Conservation (phyloP, 495 filamentous ascomycete genomes). For the Durotheca rogersii region DNA sequence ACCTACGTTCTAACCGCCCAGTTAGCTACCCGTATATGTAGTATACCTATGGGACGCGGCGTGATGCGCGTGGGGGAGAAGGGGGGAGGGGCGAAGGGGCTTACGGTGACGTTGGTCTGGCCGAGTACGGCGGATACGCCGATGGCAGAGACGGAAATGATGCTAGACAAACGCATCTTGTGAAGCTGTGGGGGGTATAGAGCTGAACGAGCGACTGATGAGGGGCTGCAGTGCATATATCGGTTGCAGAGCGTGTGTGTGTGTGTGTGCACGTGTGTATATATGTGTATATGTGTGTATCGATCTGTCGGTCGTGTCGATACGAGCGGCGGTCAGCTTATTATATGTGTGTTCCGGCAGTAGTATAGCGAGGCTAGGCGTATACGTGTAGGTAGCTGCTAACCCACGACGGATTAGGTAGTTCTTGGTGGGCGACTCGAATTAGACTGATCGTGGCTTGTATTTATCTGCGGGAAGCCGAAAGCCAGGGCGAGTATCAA, state of each 20-base stretch:
- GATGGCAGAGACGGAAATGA: slow-evolving; percentile 41
- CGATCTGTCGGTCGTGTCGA: slow-evolving; percentile 9
- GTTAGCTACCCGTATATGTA: no score
- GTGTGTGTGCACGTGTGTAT: no score
- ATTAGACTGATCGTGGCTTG: no score
- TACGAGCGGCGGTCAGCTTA: background rate
- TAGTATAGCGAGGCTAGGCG: background rate
- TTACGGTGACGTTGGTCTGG: slow-evolving; percentile 40
- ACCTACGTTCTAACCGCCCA: slow-evolving; percentile 42
- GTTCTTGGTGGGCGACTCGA: slow-evolving; percentile 1
- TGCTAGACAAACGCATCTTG: slow-evolving; percentile 45
- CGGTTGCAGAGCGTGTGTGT: no score
- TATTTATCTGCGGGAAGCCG: slow-evolving; percentile 8
- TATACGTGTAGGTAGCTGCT: slow-evolving; percentile 2
- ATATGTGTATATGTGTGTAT: no score
- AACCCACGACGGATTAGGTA: slow-evolving; percentile 5
- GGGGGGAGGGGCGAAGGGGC: slow-evolving; percentile 23
- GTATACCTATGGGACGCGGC: no score
- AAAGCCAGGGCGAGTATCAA: background rate
- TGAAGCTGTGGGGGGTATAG: background rate
- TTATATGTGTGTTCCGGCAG: no score
- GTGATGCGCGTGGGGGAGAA: no score
- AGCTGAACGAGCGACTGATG: no score
- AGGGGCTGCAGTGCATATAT: no score
- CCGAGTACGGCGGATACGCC: slow-evolving; percentile 43